Conservation (phyloP, 2,329 filamentous ascomycete species). For the Colletotrichum echinochloae region DNA sequence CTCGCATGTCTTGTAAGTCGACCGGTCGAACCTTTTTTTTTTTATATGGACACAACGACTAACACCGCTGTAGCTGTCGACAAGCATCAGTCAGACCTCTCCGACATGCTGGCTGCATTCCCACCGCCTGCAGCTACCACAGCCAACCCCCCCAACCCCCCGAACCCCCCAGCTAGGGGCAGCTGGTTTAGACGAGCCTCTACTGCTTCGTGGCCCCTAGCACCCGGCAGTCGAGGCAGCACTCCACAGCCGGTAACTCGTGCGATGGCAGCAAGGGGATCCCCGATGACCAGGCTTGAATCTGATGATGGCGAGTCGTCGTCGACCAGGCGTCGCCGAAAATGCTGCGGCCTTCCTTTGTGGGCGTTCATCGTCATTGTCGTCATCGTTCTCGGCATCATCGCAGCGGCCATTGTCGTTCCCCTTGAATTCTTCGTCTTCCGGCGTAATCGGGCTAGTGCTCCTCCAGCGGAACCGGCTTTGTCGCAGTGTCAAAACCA, state of each 20-base stretch:
- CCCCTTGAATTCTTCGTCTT: slow-evolving; percentile 77
- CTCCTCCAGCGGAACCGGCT: slow-evolving; percentile 49
- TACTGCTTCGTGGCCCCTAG: slow-evolving; percentile 62
- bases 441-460: slow-evolving; percentile 57
- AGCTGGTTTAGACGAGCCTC: slow-evolving; percentile 54
- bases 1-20: slow-evolving; percentile 49
- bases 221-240: slow-evolving; percentile 43
- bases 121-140: slow-evolving; percentile 66
- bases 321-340: slow-evolving; percentile 60
- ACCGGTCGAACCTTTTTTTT: background rate
- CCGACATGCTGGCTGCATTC: slow-evolving; percentile 75
- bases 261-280: slow-evolving; percentile 34
- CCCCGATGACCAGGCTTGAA: slow-evolving; percentile 25
- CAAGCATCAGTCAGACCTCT: slow-evolving; percentile 65
- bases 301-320: slow-evolving; percentile 44
- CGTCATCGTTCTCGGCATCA: slow-evolving; percentile 75
- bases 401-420: slow-evolving; percentile 85
- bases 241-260: slow-evolving; percentile 34
- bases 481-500: slow-evolving; percentile 68
- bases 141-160: slow-evolving; percentile 58
- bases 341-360: slow-evolving; percentile 85
- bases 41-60: slow-evolving; percentile 16
- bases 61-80: slow-evolving; percentile 52
- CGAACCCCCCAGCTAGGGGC: slow-evolving; percentile 60
- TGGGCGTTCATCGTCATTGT: slow-evolving; percentile 79